Base-by-base conservation (phyloP, 2,329 filamentous ascomycete genomes). In the Penicillium concentricum region DNA sequence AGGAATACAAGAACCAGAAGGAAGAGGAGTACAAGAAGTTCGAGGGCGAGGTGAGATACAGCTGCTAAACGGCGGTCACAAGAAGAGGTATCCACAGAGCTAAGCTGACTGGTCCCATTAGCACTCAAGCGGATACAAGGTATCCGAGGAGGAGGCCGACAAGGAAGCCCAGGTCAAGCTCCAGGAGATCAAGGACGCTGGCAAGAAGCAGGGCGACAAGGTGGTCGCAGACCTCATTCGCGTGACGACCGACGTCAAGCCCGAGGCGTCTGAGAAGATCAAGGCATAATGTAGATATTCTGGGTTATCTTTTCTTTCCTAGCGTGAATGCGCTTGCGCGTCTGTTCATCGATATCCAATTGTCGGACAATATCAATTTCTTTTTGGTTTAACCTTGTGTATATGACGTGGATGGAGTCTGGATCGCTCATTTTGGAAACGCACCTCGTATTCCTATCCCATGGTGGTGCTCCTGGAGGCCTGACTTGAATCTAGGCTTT, bases 21-120 rank as follows among this genome's bases (percentile, higher is more conserved):
- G 94, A 99, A 72, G 84, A 90, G 35, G 93, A 97, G 77, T 97
- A 92, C 81, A 93, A 94, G 82, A 88, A 89, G 74, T 97, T 96
- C 70, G 92, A 97, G 81, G 84, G 91, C 62, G 84, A 90, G 84
- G 86, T 88, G 71, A 70, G 70, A 57, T 39, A 24, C 48, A 32
- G 22, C 28, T 20, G 24, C 39, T 66, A 42, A 13, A 16, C 4
- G 28, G 8, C 38, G 16, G 15, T 42, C 46, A 28, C n/a, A 20
- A 5, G 1, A 18, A 24, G 41, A 16, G 7, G 2, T 2, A 13
- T 43, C 1, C 13, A 37, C 9, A 44, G 12, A 20, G n/a, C 42
- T 35, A 20, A 18, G 6, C 46, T 54, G 37, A 47, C 42, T 20
- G 5, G 24, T 37, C 22, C 32, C 7, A 10, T 8, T 46, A 97